Base-by-base conservation (phyloP, 2,329 filamentous ascomycete genomes). In the Karstenula rhodostoma region DNA sequence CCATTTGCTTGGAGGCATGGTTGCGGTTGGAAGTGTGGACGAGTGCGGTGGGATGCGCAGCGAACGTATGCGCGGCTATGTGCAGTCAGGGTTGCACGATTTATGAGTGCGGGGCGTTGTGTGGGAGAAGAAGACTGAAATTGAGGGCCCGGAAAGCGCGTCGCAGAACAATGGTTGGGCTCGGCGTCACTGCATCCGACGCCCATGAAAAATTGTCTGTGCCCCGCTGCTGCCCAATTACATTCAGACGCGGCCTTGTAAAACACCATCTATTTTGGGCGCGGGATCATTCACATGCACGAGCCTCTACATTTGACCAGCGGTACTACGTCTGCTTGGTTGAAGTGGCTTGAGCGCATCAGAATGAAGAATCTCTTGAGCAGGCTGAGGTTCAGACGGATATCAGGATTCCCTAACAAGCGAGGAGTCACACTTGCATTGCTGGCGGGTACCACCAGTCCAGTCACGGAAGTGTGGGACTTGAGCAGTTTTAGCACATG, bases 1-100 rank as follows among this genome's bases (percentile, higher is more conserved):
- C 77, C 77, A 79, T 69, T 77, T 76, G 62, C 71, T 69, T 63
- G 77, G 75, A 60, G 77, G 73, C 77, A 79, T 79, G 58, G 50
- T 71, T 69, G 66, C 66, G 22, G 51, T 52, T 54, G 27, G 35
- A 22, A 40, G 25, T 9, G 23, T 17, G 22, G 46, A 9, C 8
- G 4, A n/a, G 32, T 15, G 50, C 22, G n/a, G 35, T 46, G 35
- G 53, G 35, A 55, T 57, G 61, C 47, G 53, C 48, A 35, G 56
- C 37, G 25, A 33, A 12, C 15, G 35, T 35, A 29, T 19, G 43
- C 40, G 52, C n/a, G 19, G 27, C 32, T 8, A 22, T 47, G 19
- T 44, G 8, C 53, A 51, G 48, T 29, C 47, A 42, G 46, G 44
- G 55, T 48, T 12, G 53, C 50, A 59, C 49, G 54, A 29, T 47